Percentiles rank a stretch among this genome's conserved stretches.
These are phyloP conservation scores for Rhizopogon vinicolor DNA, from an alignment of 768 basidiomycete species.

Conservation along the genomic window DNA sequence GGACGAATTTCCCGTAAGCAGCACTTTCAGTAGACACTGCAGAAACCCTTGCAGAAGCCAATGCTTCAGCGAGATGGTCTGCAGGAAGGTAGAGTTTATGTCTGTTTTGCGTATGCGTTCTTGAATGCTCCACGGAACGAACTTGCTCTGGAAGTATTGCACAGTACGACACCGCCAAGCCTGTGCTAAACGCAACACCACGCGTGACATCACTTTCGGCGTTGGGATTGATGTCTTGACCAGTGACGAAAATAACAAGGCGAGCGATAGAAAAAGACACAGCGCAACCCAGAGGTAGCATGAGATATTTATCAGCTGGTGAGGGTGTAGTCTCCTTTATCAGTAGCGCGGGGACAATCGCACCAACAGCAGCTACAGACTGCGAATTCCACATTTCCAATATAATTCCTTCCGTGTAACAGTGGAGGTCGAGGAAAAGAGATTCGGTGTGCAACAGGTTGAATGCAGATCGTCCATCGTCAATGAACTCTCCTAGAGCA, in stretches of 20 bases:
- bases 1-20: slow-evolving; percentile 37
- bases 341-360: slow-evolving; percentile 40
- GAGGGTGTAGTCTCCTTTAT: slow-evolving; percentile 8
- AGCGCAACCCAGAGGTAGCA: slow-evolving; percentile 52
- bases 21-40: slow-evolving; percentile 30
- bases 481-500: slow-evolving; percentile 46
- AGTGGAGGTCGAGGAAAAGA: slow-evolving; percentile 39
- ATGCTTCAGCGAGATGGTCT: slow-evolving; percentile 44
- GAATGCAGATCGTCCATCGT: slow-evolving; percentile 34
- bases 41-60: slow-evolving; percentile 35
- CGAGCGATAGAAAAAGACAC: slow-evolving; percentile 55
- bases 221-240: slow-evolving; percentile 75
- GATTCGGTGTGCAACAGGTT: slow-evolving; percentile 41
- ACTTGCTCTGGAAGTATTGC: slow-evolving; percentile 29
- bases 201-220: slow-evolving; percentile 63
- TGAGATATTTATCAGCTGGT: slow-evolving; percentile 22
- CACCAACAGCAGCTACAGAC: slow-evolving; percentile 49
- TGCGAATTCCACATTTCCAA: slow-evolving; percentile 65
- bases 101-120: slow-evolving; percentile 39
- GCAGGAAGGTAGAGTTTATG: slow-evolving; percentile 50
- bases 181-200: slow-evolving; percentile 58
- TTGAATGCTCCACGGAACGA: slow-evolving; percentile 13
- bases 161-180: slow-evolving; percentile 52
- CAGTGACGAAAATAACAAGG: slow-evolving; percentile 64
- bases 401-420: slow-evolving; percentile 53